A percentile compares a stretch with the other conserved stretches of the same genome.
Conservation (phyloP, 495 filamentous ascomycete genomes). For the Pyrenula aspistea region DNA sequence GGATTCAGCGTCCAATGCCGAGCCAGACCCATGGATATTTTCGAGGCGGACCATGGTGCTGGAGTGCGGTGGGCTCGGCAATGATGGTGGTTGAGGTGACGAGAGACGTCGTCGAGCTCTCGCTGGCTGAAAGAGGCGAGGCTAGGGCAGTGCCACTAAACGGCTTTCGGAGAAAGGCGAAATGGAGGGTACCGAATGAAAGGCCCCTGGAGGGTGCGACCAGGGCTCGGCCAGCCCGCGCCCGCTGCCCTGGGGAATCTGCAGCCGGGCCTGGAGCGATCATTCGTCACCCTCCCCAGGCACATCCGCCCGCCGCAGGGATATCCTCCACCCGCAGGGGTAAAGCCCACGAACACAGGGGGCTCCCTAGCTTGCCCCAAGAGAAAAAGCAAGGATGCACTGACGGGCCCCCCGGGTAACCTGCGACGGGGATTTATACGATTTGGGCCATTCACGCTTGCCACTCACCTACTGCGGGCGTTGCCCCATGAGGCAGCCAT, state of each 20-base stretch:
- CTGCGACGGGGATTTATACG: neutral
- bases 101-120: no score
- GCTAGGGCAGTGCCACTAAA: no score
- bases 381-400: neutral
- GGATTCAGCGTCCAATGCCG: neutral
- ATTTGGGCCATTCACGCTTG: neutral
- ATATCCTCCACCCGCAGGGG: no score
- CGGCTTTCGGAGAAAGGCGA: neutral
- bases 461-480: no score
- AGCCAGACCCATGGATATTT: neutral
- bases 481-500: no score
- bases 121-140: no score
- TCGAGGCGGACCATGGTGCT: neutral
- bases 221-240: neutral
- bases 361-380: neutral
- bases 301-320: no score
- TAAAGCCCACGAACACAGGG: no score
- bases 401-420: no score
- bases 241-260: neutral
- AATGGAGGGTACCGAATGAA: neutral
- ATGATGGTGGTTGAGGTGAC: neutral
- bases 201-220: neutral
- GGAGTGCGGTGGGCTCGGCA: neutral
- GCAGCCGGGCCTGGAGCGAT: neutral
- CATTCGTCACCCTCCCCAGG: neutral